A percentile compares a stretch with the other conserved stretches of the same genome.
Conservation (phyloP, 768 basidiomycete species). For the Krasilnikovozyma curviuscula region DNA sequence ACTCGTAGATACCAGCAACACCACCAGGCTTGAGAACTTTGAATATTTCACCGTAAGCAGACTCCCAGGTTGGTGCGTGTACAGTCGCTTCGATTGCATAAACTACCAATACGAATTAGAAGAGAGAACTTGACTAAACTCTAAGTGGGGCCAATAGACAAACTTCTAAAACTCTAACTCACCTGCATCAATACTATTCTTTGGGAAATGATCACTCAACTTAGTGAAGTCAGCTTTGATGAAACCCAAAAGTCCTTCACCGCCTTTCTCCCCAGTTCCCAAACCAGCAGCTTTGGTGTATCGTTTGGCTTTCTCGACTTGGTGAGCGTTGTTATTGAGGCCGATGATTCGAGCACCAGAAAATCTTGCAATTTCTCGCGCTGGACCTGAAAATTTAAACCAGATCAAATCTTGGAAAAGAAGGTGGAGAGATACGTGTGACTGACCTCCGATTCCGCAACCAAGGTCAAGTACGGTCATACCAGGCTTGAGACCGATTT, state of each 20-base stretch:
- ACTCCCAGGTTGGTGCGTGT: conserved; percentile 86
- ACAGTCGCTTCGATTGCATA: conserved; percentile 95
- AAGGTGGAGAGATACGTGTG: no score
- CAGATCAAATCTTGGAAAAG: no score
- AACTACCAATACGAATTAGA: conserved; percentile 31
- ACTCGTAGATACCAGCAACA: conserved; percentile 88
- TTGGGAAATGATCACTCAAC: conserved; percentile 72
- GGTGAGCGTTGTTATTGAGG: conserved; percentile 91
- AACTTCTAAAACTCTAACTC: conserved; percentile 20
- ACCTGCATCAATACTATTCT: conserved; percentile 88
- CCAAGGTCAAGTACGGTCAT: conserved; percentile 97
- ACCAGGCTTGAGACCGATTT: conserved; percentile 63
- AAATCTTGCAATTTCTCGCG: conserved; percentile 80
- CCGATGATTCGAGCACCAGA: conserved; percentile 66
- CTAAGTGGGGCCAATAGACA: not conserved
- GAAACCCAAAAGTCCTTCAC: no score
- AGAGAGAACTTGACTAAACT: not conserved
- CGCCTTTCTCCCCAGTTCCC: no score
- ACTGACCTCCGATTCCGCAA: conserved; percentile 84
- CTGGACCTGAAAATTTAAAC: no score
- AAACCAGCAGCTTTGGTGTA: conserved; percentile 64
- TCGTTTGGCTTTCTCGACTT: conserved; percentile 56
- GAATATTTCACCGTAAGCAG: conserved; percentile 78
- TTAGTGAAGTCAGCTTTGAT: conserved; percentile 96
- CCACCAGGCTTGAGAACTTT: conserved; percentile 93